Evolutionary conservation across 2,329 filamentous ascomycete species (phyloP).

Genomic region (Sporothrix phasma): DNA sequence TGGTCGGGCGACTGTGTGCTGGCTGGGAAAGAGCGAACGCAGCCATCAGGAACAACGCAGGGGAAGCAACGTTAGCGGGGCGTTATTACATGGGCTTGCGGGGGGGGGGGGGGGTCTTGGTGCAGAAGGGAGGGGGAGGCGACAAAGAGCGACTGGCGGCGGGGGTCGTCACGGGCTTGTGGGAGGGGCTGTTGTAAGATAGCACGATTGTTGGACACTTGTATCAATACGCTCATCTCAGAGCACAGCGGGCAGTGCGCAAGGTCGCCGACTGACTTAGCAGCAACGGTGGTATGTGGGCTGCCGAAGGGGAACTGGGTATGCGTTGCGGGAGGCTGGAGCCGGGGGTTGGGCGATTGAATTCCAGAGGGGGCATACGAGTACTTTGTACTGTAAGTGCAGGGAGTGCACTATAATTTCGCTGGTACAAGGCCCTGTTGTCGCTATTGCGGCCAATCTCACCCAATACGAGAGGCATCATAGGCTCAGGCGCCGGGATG

Average conservation of each 20-base stretch:
- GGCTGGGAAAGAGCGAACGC: constrained; percentile 21
- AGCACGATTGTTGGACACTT: constrained; percentile 1
- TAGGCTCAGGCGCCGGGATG: not conserved
- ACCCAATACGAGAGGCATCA: not conserved
- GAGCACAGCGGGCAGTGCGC: constrained; percentile 4
- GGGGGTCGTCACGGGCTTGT: not conserved
- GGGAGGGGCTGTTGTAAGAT: constrained; percentile 12
- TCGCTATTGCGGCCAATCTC: not conserved
- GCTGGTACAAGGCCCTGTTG: not conserved
- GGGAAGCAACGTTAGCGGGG: constrained; percentile 18
- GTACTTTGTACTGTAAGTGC: not conserved
- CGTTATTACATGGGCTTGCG: not conserved
- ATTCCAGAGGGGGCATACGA: not conserved
- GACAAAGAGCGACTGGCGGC: not conserved
- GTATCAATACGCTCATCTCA: not conserved
- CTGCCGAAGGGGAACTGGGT: not conserved
- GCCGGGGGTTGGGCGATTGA: not conserved
- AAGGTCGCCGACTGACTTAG: not conserved
- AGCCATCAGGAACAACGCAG: constrained; percentile 20
- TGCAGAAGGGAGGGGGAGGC: not conserved
- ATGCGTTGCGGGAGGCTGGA: not conserved
- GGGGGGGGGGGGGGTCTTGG: not conserved
- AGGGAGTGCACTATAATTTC: not conserved
- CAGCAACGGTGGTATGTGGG: constrained; percentile 4
- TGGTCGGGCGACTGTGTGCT: constrained; percentile 3